Evolutionary conservation across 371 early-diverging fungal genomes (phyloP), one percentile per base, ranked within the genome.

Genomic region (Fennellomyces sp.): DNA sequence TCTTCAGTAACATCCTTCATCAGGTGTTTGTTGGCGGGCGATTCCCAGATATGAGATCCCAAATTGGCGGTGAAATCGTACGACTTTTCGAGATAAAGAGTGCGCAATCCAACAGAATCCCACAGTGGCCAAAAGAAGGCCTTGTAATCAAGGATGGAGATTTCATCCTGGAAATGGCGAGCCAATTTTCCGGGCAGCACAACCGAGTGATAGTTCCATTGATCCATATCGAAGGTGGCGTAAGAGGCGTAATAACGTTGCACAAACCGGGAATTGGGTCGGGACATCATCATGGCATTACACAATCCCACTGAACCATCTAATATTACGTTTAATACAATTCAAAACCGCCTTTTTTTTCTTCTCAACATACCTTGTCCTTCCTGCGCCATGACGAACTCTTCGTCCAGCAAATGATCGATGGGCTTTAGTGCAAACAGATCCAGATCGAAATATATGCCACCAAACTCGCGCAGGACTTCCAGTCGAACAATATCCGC

Each of bases 401-500:
- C 73, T 19, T 73, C 58, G 23, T 73, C 67, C 2, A 82, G 50
- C 12, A 84, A 51, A 54, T 76, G 70, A 58, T 81, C 84, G 0
- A 84, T 39, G 0, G 81, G 66, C 35, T 75, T 72, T 8, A 79
- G 54, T 10, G 77, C 69, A n/a, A 83, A 69, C 15, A 81, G 47
- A 60, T 84, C 84, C 33, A 82, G 47, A 60, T 82, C 85, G n/a
- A 84, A 59, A 39, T 81, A 84, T 10, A 82, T 81, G 6, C 82
- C 84, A 28, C 84, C 84, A 61, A 57, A 74, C 29, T 78, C 59
- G n/a, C 67, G 41, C 19, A 83, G 35, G 0, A 67, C 75, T 36
- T 76, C 69, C 11, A 83, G 52, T 6, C 84, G 75, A 4, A 81
- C 63, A 2, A 81, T 68, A 50, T 83, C 84, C 0, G 84, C 82